Percentiles rank a stretch among this genome's conserved stretches.
phyloP scores from a whole-genome alignment of 1,284 basidiomycete species.

The Microbotryomycetes sp. region DNA sequence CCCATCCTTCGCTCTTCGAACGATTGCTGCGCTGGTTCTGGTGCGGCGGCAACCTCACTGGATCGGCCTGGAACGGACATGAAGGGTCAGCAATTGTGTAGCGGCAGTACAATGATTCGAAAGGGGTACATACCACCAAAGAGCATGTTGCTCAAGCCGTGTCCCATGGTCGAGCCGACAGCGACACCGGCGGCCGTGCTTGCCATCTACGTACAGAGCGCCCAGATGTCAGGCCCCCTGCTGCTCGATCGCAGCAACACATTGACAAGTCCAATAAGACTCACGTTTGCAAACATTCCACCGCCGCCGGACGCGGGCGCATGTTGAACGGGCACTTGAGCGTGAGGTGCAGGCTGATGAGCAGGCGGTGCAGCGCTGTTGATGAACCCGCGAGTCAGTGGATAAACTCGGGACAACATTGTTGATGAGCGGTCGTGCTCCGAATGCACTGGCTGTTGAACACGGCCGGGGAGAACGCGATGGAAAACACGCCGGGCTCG shows the following conservation, averaged over 20 bases:
- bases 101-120: neutral
- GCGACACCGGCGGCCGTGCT: conserved; percentile 51
- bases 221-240: no score
- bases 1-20: conserved; percentile 32
- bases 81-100: conserved; percentile 36
- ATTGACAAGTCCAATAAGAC: neutral
- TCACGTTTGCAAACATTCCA: conserved; percentile 21
- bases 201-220: conserved; percentile 40
- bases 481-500: neutral
- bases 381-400: no score
- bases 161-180: conserved; percentile 49
- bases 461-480: neutral
- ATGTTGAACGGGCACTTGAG: conserved; percentile 5
- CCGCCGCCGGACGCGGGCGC: conserved; percentile 7
- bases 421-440: neutral
- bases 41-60: conserved; percentile 39
- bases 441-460: neutral
- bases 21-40: conserved; percentile 39
- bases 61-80: conserved; percentile 25
- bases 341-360: conserved; percentile 12
- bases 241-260: neutral
- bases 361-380: conserved; percentile 18
- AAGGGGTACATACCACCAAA: conserved; percentile 45
- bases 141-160: conserved; percentile 51
- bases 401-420: neutral